A percentile compares a stretch with the other conserved stretches of the same genome.
Evolutionary conservation across 208 protist species (phyloP).

Genomic region (Acanthamoeba royreba): DNA sequence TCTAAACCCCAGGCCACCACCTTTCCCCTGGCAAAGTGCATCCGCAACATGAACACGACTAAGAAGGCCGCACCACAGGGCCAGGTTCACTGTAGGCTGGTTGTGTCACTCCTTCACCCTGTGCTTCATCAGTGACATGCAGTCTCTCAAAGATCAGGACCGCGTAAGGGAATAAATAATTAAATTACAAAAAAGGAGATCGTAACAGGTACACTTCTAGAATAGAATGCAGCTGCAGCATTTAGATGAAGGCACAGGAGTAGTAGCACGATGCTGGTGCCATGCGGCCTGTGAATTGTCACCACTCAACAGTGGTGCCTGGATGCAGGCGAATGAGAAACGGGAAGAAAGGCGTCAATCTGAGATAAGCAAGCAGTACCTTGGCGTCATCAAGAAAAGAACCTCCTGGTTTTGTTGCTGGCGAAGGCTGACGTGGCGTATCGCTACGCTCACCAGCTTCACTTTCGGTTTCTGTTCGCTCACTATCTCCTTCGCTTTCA

Average conservation of each 20-base stretch:
- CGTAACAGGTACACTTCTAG: not conserved
- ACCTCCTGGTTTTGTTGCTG: not conserved
- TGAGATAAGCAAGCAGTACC: no score
- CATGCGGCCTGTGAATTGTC: not conserved
- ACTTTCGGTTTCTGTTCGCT: not conserved
- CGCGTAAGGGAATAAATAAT: no score
- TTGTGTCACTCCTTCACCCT: no score
- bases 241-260: not conserved
- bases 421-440: not conserved
- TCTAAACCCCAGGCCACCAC: no score
- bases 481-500: not conserved
- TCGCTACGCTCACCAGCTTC: not conserved
- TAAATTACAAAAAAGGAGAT: not conserved
- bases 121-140: no score
- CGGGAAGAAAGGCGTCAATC: no score
- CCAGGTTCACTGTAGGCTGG: no score
- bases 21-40: no score
- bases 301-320: not conserved
- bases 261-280: not conserved
- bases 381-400: not conserved
- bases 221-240: not conserved
- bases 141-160: no score
- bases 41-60: no score
- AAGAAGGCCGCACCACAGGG: no score
- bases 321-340: no score